Evolutionary conservation across 768 basidiomycete species (phyloP), one percentile per base, ranked within the genome.

Genomic region (Boletus insuetus): DNA sequence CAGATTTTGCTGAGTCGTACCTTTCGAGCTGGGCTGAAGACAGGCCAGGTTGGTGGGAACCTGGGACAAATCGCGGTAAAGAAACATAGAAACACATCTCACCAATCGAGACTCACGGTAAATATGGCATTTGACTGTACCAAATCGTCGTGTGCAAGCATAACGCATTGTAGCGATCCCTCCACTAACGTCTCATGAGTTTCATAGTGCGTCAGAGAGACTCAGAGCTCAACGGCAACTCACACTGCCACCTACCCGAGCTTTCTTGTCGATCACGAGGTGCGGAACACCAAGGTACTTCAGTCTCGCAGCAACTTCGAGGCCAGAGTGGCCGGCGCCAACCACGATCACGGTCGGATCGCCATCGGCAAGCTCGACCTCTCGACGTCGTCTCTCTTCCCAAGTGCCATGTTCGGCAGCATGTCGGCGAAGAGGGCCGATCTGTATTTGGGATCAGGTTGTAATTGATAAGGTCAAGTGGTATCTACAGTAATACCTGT

Each of bases 271-370:
- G 13, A 87, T 70, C 16, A 86, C 67, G 11, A 92, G 70, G 1
- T 78, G 71, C 2, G 73, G 61, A 14, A 91, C 69, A 19, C 79
- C 82, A 24, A 89, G 71, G 39, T 74, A 75, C 61, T 84, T 84
- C 52, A 91, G 71, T 19, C 86, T 75, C 2, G 86, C 85, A 0
- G 87, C 87, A 3, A 82, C 64, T 37, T 78, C 81, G 24, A 93
- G 69, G 2, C 87, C 89, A 56, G 78, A 79, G 53, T 89, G 89
- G 0, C 86, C 86, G 0, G 78, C 86, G 12, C 86, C 84, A 19
- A 87, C 70, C 26, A 89, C 73, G 29, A 89, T 64, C 13, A 86
- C 88, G 2, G 75, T 76, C 0, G 86, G 85, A 35, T 79, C 75
- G 6, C 59, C 64, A 19, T 77, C 77, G 31, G 67, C 69, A 58